These are phyloP conservation scores for Fraxinus pennsylvanica DNA, from an alignment of 257 asterid species.

Conservation along the genomic window DNA sequence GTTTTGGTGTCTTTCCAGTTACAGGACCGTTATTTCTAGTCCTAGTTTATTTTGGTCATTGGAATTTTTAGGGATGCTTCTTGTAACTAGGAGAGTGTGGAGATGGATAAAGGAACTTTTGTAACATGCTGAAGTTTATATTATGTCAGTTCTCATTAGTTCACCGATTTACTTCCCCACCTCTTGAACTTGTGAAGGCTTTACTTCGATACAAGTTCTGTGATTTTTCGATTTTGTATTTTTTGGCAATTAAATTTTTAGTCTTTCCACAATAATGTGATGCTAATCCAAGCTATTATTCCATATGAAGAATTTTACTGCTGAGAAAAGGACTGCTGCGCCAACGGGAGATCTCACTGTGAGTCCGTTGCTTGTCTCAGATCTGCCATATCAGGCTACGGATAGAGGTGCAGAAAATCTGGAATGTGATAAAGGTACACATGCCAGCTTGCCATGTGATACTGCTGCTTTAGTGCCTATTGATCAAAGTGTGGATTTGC, in stretches of 20 bases:
- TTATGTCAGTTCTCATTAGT: not conserved
- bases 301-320: conserved; percentile 48
- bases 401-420: conserved; percentile 41
- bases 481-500: conserved; percentile 42
- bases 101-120: conserved; percentile 1
- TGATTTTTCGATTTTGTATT: conserved; percentile 7
- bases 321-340: conserved; percentile 39
- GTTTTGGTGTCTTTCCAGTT: not conserved
- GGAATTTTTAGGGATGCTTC: not conserved
- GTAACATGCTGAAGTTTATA: conserved; percentile 6
- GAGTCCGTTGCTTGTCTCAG: conserved; percentile 48
- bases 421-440: conserved; percentile 45
- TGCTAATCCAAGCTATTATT: conserved; percentile 29
- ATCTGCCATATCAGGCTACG: conserved; percentile 36
- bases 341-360: conserved; percentile 40
- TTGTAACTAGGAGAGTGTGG: conserved; percentile 2
- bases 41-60: not conserved
- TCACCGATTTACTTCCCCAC: not conserved
- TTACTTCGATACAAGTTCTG: not conserved
- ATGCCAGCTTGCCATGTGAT: conserved; percentile 41
- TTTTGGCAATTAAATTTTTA: not conserved
- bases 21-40: not conserved
- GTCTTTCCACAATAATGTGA: not conserved
- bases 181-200: not conserved
- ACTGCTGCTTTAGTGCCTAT: conserved; percentile 36